These are phyloP conservation scores for Paratrimastix pyriformis DNA, from an alignment of 78 protist genomes.

Conservation along the genomic window DNA sequence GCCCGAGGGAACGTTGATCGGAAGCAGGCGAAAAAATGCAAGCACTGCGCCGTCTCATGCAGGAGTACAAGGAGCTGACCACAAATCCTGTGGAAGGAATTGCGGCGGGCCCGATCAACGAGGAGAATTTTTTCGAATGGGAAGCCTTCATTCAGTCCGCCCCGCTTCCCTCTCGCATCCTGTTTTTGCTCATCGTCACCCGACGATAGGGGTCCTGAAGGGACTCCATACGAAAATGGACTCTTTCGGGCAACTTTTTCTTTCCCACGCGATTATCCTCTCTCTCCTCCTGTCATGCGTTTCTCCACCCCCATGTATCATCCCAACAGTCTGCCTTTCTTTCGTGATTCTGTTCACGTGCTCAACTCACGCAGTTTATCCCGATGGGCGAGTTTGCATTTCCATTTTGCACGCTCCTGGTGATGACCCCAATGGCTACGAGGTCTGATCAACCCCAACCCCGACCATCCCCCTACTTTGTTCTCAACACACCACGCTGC, in stretches of 20 bases:
- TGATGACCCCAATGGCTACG: constrained; percentile 6
- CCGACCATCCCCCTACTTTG: too few species aligned
- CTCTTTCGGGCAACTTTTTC: constrained; percentile 3
- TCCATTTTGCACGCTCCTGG: constrained; percentile 8
- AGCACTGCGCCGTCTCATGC: too few species aligned
- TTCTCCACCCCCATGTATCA: constrained; percentile 10
- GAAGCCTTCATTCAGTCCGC: constrained; percentile 21
- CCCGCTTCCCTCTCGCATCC: neutral
- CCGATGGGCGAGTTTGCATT: constrained; percentile 2
- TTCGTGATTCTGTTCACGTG: neutral
- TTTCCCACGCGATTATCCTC: constrained; percentile 11
- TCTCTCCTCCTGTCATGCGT: neutral
- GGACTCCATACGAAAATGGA: constrained; percentile 40
- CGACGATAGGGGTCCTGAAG: constrained; percentile 50
- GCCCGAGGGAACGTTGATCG: too few species aligned
- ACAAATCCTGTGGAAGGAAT: constrained; percentile 9
- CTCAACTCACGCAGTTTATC: neutral
- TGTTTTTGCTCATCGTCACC: neutral
- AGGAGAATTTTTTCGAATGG: constrained; percentile 3
- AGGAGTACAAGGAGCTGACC: too few species aligned
- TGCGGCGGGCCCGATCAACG: constrained; percentile 4
- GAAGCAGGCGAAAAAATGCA: too few species aligned
- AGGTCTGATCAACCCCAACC: neutral
- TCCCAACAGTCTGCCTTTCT: neutral
- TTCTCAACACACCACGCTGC: neutral